Base-by-base conservation (phyloP, 1,284 basidiomycete species). In the Apiotrichum sp. region DNA sequence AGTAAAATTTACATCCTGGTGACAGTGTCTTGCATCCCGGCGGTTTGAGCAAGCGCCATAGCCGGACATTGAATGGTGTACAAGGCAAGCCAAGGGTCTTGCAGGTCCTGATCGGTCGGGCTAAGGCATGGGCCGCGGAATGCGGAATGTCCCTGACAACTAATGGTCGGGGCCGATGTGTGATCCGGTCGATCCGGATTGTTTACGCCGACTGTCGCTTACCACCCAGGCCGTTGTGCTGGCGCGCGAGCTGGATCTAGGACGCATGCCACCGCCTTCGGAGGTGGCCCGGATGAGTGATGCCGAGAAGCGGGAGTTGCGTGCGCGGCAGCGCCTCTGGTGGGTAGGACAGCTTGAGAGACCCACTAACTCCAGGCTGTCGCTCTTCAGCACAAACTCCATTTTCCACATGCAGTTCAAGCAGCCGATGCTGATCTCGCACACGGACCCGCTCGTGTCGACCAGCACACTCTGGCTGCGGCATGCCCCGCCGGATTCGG, bases 381-480 rank as follows among this genome's bases (percentile, higher is more conserved):
- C 65, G 16, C 49, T 71, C 16, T 71, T 71, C 65, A 58, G 64
- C 22, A 62, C 62, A 52, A 71, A 67, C 57, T 67, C 69, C 0
- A 66, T 71, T 36, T 71, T 69, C 58, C 65, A 66, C 53, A 68
- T 71, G 66, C 69, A 71, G 58, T 71, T 71, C 58, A 61, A 64
- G 11, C 66, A 66, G 55, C 67, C 68, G 8, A 65, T 71, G 65
- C 61, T 69, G 10, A 69, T 71, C 35, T 52, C 61, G 6, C 63
- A 65, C 31, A 63, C 61, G 5, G 69, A 71, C 45, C 65, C 64
- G 1, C 53, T 71, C n/a, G 55, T 71, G 7, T 58, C 64, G 8
- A 63, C 62, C 1, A 48, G 51, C 54, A 53, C 49, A 7, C 56
- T 61, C 32, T 67, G 63, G 65, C 61, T 67, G 34, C 63, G 67